These are phyloP conservation scores for Macrocystidia cucumis DNA, from an alignment of 1,284 basidiomycete genomes.

Conservation along the genomic window DNA sequence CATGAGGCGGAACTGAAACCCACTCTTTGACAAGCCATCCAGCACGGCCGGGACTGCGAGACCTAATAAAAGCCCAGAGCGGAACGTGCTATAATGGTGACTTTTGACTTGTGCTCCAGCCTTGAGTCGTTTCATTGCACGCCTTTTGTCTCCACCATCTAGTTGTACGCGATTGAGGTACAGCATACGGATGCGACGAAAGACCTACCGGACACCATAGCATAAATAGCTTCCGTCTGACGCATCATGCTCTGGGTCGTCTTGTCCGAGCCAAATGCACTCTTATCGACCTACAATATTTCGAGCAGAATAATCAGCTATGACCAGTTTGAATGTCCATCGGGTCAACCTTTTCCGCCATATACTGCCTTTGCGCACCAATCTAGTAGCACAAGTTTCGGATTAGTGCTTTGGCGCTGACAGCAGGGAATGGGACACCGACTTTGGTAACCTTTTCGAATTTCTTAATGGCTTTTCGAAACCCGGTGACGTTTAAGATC, in stretches of 20 bases:
- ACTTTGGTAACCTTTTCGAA: constrained; percentile 84
- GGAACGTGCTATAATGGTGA: constrained; percentile 73
- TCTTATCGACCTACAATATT: constrained; percentile 46
- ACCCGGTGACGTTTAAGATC: constrained; percentile 86
- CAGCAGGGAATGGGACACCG: constrained; percentile 13
- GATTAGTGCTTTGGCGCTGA: not conserved
- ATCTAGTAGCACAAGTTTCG: constrained; percentile 32
- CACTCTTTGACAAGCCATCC: constrained; percentile 66
- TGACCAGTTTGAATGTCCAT: too few relatives aligned
- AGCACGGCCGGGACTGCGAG: constrained; percentile 71
- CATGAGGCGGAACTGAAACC: constrained; percentile 15
- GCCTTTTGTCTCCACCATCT: constrained; percentile 84
- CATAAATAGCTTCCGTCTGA: constrained; percentile 70
- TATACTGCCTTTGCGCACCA: constrained; percentile 62
- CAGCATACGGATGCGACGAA: not conserved
- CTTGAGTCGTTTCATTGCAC: constrained; percentile 68
- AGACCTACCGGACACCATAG: constrained; percentile 61
- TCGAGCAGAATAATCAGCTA: too few relatives aligned
- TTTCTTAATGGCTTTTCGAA: constrained; percentile 90
- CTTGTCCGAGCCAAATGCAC: constrained; percentile 54
- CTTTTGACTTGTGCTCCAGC: constrained; percentile 45
- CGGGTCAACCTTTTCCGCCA: constrained; percentile 53
- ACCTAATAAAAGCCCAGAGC: constrained; percentile 74
- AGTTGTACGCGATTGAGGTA: not conserved
- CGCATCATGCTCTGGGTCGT: constrained; percentile 61